phyloP scores from a whole-genome alignment of 2,329 filamentous ascomycete genomes.

The Knufia fluminis region DNA sequence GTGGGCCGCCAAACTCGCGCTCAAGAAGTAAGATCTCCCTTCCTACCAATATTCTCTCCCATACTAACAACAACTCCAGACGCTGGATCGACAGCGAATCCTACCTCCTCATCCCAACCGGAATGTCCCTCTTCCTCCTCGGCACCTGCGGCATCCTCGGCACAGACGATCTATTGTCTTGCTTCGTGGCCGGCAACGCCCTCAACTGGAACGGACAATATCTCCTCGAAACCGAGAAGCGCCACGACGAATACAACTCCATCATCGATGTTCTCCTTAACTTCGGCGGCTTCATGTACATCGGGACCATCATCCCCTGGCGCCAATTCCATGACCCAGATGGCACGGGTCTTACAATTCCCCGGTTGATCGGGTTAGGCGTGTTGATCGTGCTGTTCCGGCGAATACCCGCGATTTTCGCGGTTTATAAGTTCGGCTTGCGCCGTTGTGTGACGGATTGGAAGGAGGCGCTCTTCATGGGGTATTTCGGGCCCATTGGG shows the following conservation, averaged over 20 bases:
- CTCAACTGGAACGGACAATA: constrained; percentile 57
- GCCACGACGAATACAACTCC: constrained; percentile 54
- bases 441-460: constrained; percentile 96
- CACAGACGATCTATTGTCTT: constrained; percentile 52
- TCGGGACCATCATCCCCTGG: constrained; percentile 96
- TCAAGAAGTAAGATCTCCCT: constrained; percentile 23
- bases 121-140: constrained; percentile 48
- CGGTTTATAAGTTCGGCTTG: constrained; percentile 67
- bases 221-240: constrained; percentile 45
- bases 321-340: constrained; percentile 68
- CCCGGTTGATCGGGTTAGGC: constrained; percentile 84
- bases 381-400: constrained; percentile 89
- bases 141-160: constrained; percentile 50
- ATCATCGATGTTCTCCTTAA: constrained; percentile 51
- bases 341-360: constrained; percentile 63
- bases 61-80: constrained; percentile 22
- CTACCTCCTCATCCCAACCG: constrained; percentile 45
- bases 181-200: constrained; percentile 50
- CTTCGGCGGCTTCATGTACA: constrained; percentile 82
- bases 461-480: constrained; percentile 95
- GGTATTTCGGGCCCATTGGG: constrained; percentile 94
- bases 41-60: neutral
- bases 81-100: constrained; percentile 49
- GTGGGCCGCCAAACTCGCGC: constrained; percentile 36
- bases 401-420: constrained; percentile 81